Evolutionary conservation across 108 stramenopile genomes (phyloP), one percentile per base, ranked within the genome.

Genomic region (Cyclotella distinguenda): DNA sequence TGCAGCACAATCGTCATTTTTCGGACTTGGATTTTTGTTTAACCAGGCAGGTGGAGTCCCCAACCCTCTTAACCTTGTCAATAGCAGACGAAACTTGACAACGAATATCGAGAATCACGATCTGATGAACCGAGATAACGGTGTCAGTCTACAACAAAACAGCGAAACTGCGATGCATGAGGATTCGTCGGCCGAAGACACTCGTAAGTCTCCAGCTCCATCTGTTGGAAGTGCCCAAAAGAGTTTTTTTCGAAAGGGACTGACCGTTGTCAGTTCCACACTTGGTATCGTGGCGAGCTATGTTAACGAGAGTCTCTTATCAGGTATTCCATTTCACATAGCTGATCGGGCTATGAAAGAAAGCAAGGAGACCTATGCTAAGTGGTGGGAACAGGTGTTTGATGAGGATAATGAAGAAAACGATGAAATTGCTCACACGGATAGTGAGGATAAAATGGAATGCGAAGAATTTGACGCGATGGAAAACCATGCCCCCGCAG

Each of bases 291-390:
- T 77, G 27, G 76, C 76, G 11, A 53, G 52, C 3, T 77, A 77
- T 21, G 59, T 77, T 26, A 69, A 77, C 36, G 58, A 77, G 40
- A 65, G 68, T 60, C 43, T 77, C 7, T 40, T 64, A 21, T 69
- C 62, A 1, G 76, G 76, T 15, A 77, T 77, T 32, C 76, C 76
- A 3, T 77, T 77, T 56, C 76, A 77, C 21, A 64, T 77, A 46
- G 76, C 76, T 16, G 76, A 77, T 45, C 62, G 76, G 12, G 76
- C 76, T 16, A 64, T 77, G 76, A 69, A 57, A 39, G 76, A 77
- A 35, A 69, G 68, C 33, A 77, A 77, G 63, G 63, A 64, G 25
- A 52, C 63, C 2, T 65, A 77, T 60, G 54, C 76, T 13, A 77
- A 69, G 33, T 77, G 76, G 76, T 77, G 76, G 76, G 76, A 77